Evolutionary conservation across 306 rosid genomes (phyloP).

Genomic region (Cucurbita argyrosperma): DNA sequence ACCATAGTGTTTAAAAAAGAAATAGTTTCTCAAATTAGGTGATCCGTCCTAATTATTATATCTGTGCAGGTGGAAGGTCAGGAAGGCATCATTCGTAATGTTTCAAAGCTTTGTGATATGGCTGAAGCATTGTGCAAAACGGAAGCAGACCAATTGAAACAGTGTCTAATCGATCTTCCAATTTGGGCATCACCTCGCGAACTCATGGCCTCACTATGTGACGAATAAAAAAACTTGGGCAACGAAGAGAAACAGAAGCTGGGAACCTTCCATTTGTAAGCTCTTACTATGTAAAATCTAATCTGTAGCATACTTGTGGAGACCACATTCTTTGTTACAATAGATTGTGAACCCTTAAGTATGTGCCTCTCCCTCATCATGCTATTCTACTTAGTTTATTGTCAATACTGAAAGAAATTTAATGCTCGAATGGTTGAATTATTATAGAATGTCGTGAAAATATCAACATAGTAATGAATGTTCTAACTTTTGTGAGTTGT

Average conservation of each 20-base stretch:
- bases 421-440: neutral
- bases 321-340: neutral
- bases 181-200: conserved; percentile 8
- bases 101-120: conserved; percentile 8
- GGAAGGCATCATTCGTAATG: conserved; percentile 4
- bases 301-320: neutral
- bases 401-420: neutral
- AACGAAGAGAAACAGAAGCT: neutral
- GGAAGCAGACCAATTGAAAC: conserved; percentile 5
- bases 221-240: neutral
- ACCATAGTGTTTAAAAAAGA: neutral
- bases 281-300: neutral
- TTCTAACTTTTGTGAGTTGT: neutral
- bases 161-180: conserved; percentile 7
- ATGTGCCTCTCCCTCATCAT: neutral
- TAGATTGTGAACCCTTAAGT: neutral
- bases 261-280: neutral
- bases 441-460: neutral
- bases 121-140: conserved; percentile 3
- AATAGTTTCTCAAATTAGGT: neutral
- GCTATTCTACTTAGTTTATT: no score
- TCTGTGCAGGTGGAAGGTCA: conserved; percentile 7
- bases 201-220: conserved; percentile 11
- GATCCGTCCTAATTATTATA: neutral
- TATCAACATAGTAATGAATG: neutral